Conservation (phyloP, 1,284 basidiomycete genomes). For the Microbotryomycetes sp. region DNA sequence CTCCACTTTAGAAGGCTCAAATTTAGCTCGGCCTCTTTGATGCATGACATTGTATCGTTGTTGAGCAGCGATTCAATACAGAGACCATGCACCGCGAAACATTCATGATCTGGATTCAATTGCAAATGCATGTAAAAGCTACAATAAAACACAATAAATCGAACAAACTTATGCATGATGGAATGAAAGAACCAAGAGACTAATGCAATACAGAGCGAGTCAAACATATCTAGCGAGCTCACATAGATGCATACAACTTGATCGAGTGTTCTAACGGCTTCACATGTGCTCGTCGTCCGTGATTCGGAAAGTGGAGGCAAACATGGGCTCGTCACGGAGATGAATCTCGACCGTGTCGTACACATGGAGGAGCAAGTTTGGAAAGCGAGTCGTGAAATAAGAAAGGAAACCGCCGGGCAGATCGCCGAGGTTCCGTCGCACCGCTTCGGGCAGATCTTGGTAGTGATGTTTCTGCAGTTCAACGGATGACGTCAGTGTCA, state of each 20-base stretch:
- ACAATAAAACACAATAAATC: background rate
- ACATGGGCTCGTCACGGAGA: conserved; percentile 35
- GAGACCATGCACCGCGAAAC: no score
- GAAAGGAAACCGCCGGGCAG: conserved; percentile 86
- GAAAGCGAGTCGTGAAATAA: conserved; percentile 92
- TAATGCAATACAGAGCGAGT: background rate
- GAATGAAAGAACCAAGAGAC: background rate
- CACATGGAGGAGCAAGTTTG: conserved; percentile 84
- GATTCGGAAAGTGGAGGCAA: conserved; percentile 33
- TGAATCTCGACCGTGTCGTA: conserved; percentile 63
- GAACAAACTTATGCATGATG: background rate
- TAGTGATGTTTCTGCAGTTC: conserved; percentile 85
- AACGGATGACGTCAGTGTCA: background rate
- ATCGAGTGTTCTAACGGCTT: background rate
- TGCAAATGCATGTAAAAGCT: background rate
- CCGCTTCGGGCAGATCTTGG: conserved; percentile 84
- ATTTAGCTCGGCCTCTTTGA: no score
- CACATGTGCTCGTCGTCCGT: conserved; percentile 21
- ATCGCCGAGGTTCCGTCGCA: conserved; percentile 76
- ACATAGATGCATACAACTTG: background rate
- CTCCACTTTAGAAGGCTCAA: no score
- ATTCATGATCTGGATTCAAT: no score
- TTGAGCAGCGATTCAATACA: no score
- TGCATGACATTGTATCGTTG: no score
- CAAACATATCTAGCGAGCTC: no score